These are phyloP conservation scores for Paramecium biaurelia DNA, from an alignment of 73 alveolate species.

Conservation along the genomic window DNA sequence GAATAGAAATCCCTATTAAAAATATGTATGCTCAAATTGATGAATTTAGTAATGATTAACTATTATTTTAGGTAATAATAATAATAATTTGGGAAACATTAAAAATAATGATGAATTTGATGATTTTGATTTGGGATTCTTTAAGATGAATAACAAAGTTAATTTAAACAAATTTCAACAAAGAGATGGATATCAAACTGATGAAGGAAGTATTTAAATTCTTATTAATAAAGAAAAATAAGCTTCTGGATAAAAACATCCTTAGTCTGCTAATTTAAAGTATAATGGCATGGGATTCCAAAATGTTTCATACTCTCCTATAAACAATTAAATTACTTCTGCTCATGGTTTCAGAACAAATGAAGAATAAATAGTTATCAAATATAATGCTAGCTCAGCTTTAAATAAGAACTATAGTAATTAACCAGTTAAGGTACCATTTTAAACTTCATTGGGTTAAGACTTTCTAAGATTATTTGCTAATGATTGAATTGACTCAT, in stretches of 20 bases:
- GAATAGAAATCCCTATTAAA: neutral
- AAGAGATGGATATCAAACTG: neutral
- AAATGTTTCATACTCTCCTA: neutral
- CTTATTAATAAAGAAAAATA: neutral
- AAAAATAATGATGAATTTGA: constrained; percentile 28
- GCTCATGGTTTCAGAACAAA: neutral
- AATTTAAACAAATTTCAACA: neutral
- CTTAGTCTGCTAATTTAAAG: constrained; percentile 18
- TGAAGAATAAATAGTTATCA: constrained; percentile 19
- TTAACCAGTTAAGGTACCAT: constrained; percentile 41
- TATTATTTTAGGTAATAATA: neutral
- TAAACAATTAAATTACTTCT: neutral
- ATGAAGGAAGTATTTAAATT: neutral
- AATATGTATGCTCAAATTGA: constrained; percentile 57
- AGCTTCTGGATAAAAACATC: neutral
- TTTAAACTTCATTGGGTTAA: constrained; percentile 34
- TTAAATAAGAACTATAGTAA: neutral
- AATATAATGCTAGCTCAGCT: neutral
- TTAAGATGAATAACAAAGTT: neutral
- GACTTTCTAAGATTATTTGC: constrained; percentile 49
- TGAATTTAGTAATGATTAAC: neutral
- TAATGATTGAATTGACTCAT: constrained; percentile 5
- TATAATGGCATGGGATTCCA: neutral
- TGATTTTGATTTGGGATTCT: neutral
- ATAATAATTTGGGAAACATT: neutral